Conservation (phyloP, 2,329 filamentous ascomycete genomes). For the Talaromyces marneffei region DNA sequence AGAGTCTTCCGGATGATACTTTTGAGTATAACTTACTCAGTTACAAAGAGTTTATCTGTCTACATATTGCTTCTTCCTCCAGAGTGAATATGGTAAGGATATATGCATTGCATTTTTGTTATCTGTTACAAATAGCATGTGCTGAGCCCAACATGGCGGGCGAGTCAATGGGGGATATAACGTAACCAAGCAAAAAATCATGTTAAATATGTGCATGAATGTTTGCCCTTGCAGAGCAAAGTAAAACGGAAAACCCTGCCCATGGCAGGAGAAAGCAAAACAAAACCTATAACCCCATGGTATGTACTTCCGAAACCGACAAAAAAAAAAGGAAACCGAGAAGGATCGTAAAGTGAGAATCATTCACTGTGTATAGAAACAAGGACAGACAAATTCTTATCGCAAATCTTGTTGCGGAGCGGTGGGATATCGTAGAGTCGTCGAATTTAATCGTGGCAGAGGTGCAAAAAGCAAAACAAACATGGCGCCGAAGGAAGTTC, state of each 20-base stretch:
- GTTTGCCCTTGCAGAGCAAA: conserved; percentile 8
- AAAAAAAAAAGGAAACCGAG: conserved; percentile 9
- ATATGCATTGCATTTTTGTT: conserved; percentile 3
- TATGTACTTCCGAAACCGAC: conserved; percentile 7
- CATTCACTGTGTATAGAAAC: not conserved
- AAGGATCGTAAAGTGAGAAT: not conserved
- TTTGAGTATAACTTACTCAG: not conserved
- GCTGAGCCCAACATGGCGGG: not conserved
- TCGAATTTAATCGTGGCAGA: conserved; percentile 4
- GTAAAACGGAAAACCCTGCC: not conserved
- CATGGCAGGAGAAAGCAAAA: not conserved
- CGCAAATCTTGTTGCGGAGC: not conserved
- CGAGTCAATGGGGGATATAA: not conserved
- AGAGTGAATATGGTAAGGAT: not conserved
- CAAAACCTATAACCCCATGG: conserved; percentile 4
- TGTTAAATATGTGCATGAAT: conserved; percentile 14
- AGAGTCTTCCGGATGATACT: not conserved
- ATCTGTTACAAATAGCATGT: not conserved
- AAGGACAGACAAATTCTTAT: not conserved
- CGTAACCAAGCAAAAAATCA: not conserved
- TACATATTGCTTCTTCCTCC: not conserved
- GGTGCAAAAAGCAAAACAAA: not conserved
- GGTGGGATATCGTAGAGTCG: conserved; percentile 9
- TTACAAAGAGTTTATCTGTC: not conserved
- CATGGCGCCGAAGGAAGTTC: not conserved